Conservation (phyloP, 768 basidiomycete genomes). For the Lactarius tabidus region DNA sequence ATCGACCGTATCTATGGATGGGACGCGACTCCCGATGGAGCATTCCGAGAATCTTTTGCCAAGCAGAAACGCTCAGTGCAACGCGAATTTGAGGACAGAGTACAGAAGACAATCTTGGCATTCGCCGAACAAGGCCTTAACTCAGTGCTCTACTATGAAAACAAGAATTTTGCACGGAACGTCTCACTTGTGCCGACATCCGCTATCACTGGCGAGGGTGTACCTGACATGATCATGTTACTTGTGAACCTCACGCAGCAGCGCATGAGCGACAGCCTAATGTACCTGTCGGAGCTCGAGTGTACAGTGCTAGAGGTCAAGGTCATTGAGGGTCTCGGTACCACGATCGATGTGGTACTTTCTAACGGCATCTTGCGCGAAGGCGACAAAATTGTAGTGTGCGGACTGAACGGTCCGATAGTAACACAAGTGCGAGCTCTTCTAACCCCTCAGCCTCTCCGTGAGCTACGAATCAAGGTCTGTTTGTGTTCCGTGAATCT, state of each 20-base stretch:
- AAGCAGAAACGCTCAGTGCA: conserved; percentile 76
- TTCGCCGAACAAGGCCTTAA: conserved; percentile 99
- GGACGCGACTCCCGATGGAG: conserved; percentile 86
- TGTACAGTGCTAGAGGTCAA: conserved; percentile 99
- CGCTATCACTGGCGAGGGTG: conserved; percentile 95
- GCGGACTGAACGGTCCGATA: conserved; percentile 96
- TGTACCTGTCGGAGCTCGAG: conserved; percentile 97
- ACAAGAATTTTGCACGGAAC: conserved; percentile 90
- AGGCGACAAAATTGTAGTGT: conserved; percentile 91
- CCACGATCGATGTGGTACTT: conserved; percentile 94
- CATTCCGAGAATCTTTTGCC: conserved; percentile 86
- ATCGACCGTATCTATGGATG: conserved; percentile 98
- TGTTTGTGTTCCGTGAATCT: conserved; percentile 23
- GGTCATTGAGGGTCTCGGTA: conserved; percentile 95
- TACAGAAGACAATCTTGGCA: conserved; percentile 78
- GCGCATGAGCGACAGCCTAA: conserved; percentile 94
- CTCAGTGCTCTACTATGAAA: conserved; percentile 93
- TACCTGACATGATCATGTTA: conserved; percentile 99
- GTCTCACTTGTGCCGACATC: conserved; percentile 98
- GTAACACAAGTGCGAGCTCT: conserved; percentile 92
- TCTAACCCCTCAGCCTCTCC: conserved; percentile 92
- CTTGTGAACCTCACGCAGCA: conserved; percentile 96
- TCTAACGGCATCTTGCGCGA: conserved; percentile 92
- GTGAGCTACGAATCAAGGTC: conserved; percentile 94
- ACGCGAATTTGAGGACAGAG: conserved; percentile 89